phyloP scores from a whole-genome alignment of 2,329 filamentous ascomycete genomes.

The Microdochium nivale region DNA sequence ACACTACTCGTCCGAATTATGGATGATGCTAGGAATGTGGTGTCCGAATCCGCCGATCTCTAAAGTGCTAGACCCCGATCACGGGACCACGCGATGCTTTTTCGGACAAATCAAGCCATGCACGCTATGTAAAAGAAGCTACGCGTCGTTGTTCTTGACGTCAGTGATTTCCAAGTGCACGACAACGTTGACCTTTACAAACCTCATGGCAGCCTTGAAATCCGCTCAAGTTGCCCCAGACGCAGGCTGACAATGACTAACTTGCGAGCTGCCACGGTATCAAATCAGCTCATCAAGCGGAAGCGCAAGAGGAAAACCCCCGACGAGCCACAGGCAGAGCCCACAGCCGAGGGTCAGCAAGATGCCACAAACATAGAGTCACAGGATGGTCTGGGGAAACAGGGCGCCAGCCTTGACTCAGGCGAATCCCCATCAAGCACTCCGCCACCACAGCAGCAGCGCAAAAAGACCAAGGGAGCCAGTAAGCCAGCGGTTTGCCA shows the following conservation, averaged over 20 bases:
- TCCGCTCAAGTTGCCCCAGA: constrained; percentile 3
- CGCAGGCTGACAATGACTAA: constrained; percentile 29
- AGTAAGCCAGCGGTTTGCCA: constrained; percentile 16
- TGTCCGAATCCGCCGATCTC: background rate
- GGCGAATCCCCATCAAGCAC: constrained; percentile 2
- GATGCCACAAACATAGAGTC: background rate
- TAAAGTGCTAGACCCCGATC: background rate
- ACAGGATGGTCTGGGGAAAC: background rate
- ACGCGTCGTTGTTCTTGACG: too few relatives aligned
- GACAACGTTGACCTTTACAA: background rate
- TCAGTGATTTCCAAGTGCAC: background rate
- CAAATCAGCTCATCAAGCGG: constrained; percentile 24
- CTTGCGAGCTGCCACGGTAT: constrained; percentile 37
- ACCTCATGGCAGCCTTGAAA: too few relatives aligned
- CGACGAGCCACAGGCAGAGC: constrained; percentile 1
- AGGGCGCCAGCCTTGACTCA: background rate
- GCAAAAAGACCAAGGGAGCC: constrained; percentile 11
- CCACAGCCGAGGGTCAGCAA: constrained; percentile 2
- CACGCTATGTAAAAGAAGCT: too few relatives aligned
- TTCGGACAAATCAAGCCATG: background rate
- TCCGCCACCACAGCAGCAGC: constrained; percentile 5
- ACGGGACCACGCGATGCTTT: background rate
- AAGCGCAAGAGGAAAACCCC: constrained; percentile 27
- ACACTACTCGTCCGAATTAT: too few relatives aligned
- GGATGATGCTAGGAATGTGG: too few relatives aligned